Percentiles rank a stretch among this genome's conserved stretches.
These are phyloP conservation scores for Debaryomyces sp. DNA, from an alignment of 1,139 yeast genomes.

Conservation along the genomic window DNA sequence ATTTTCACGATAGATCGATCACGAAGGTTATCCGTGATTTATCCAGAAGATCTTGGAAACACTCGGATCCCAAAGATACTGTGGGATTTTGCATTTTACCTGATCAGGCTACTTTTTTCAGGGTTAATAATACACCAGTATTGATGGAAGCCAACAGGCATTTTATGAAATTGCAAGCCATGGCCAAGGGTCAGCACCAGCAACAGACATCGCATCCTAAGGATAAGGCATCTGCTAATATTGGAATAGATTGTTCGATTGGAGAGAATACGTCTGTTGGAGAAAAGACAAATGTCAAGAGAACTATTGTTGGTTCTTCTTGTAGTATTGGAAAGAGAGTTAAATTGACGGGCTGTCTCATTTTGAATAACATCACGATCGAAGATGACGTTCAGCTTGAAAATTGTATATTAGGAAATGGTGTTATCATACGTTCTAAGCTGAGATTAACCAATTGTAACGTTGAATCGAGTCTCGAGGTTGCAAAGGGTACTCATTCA, in stretches of 20 bases:
- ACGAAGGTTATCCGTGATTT: slow-evolving; percentile 79
- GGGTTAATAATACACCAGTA: slow-evolving; percentile 77
- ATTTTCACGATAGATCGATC: slow-evolving; percentile 51
- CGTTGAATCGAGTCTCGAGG: slow-evolving; percentile 77
- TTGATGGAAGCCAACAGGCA: slow-evolving; percentile 91
- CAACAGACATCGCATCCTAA: slow-evolving; percentile 39
- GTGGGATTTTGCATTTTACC: slow-evolving; percentile 70
- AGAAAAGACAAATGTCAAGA: slow-evolving; percentile 82
- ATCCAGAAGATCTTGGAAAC: slow-evolving; percentile 92
- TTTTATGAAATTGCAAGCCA: slow-evolving; percentile 58
- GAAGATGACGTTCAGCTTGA: slow-evolving; percentile 88
- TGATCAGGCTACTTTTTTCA: slow-evolving; percentile 64
- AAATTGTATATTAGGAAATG: slow-evolving; percentile 82
- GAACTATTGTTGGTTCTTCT: slow-evolving; percentile 74
- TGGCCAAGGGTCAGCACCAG: slow-evolving; percentile 40
- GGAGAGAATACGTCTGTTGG: slow-evolving; percentile 63
- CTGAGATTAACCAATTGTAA: slow-evolving; percentile 73
- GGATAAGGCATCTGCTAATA: slow-evolving; percentile 70
- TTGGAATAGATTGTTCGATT: slow-evolving; percentile 84
- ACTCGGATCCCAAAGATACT: slow-evolving; percentile 58
- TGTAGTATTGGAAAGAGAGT: slow-evolving; percentile 85
- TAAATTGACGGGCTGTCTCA: slow-evolving; percentile 82
- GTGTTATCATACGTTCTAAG: slow-evolving; percentile 61
- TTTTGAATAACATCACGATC: slow-evolving; percentile 69
- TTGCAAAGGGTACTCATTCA: slow-evolving; percentile 60